Base-by-base conservation (phyloP, 2,329 filamentous ascomycete species). In the Shiraia bambusicola region DNA sequence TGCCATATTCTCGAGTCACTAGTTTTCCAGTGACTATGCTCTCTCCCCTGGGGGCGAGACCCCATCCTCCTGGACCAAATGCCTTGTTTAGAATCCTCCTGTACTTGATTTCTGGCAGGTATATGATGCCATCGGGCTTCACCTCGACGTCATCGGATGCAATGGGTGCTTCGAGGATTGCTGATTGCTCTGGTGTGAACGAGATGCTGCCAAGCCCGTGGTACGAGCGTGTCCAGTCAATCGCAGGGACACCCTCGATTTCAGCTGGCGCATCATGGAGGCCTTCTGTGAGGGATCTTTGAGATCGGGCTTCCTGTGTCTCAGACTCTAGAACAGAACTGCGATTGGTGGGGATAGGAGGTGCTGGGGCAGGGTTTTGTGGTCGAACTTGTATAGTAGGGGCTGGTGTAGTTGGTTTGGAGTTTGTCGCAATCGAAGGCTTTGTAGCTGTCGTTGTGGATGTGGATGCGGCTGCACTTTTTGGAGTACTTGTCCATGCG, bases 21-120 rank as follows among this genome's bases (percentile, higher is more conserved):
- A 81, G 76, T 67, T 86, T 88, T 22, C 83, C 81, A n/a, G 88
- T 90, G 1, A 95, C 87, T 10, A 89, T 85, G 37, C 88, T 83
- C 66, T 95, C 88, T 12, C 90, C 86, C 44, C 91, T 77, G 8
- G 93, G 93, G 41, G 92, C 92, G 40, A 98, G 74, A 1, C 93
- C 93, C 93, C 93, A 98, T 6, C 87, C 93, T 39, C 94, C 93
- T 0, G 93, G 93, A 0, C 93, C 92, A 72, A 98, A 98, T 0
- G 90, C 89, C 59, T 78, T 76, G 69, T 97, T 96, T 59, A 98
- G 71, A 51, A 95, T 92, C 50, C 92, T 77, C 31, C 93, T 77
- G 73, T 98, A 98, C 74, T 97, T 96, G 76, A 98, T 97, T 77
- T 98, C 93, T 10, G 93, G 93, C 44, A 98, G 76, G 68, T 97